phyloP scores from a whole-genome alignment of 805 yeast species.

The Ascoidea rubescens region DNA sequence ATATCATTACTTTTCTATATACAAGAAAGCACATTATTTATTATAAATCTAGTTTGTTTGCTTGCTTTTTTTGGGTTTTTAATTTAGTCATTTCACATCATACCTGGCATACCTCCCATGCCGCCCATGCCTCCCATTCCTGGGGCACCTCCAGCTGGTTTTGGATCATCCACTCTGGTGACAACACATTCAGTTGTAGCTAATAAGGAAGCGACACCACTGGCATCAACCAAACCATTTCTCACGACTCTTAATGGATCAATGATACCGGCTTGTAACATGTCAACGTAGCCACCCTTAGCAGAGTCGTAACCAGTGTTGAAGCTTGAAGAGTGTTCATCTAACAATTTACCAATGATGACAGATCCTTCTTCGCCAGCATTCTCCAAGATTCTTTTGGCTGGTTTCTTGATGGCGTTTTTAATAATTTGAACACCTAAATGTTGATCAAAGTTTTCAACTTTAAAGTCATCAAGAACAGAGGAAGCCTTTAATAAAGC shows the following conservation, averaged over 20 bases:
- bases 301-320: constrained; percentile 85
- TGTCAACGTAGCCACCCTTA: constrained; percentile 86
- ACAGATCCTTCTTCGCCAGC: constrained; percentile 98
- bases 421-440: constrained; percentile 89
- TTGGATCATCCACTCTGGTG: constrained; percentile 86
- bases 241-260: constrained; percentile 98
- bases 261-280: constrained; percentile 93
- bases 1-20: too few species aligned
- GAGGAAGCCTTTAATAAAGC: constrained; percentile 88
- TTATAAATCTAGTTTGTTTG: too few species aligned
- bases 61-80: too few species aligned
- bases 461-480: constrained; percentile 52
- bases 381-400: constrained; percentile 87
- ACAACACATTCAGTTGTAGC: constrained; percentile 99
- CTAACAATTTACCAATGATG: constrained; percentile 73
- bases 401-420: constrained; percentile 90
- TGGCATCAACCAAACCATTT: constrained; percentile 89
- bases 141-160: constrained; percentile 38
- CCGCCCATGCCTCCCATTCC: constrained; percentile 44
- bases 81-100: constrained; percentile 5
- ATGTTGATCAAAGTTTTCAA: constrained; percentile 89
- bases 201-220: constrained; percentile 92
- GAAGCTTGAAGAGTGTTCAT: constrained; percentile 50
- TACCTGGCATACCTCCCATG: constrained; percentile 44
- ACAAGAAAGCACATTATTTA: too few species aligned